Evolutionary conservation across 2,329 filamentous ascomycete species (phyloP), one percentile per base, ranked within the genome.

Genomic region (Rachicladosporium sp.): DNA sequence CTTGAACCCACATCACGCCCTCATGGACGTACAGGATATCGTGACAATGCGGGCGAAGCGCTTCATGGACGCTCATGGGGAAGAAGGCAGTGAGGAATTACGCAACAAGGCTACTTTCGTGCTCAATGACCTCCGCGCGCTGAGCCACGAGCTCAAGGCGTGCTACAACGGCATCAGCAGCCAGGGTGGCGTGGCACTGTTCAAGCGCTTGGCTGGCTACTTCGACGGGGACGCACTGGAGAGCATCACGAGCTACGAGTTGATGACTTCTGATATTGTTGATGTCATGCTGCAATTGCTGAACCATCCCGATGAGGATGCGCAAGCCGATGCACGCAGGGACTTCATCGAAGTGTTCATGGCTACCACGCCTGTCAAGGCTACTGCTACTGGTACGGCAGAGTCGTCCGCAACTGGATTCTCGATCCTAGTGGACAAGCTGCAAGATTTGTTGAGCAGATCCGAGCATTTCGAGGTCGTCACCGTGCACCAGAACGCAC

Each of bases 381-480:
- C 75, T 50, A 71, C 78, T 10, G 81, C 74, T 56, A 79, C 76
- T 10, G 72, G 75, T 4, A 77, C 70, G 29, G 71, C 70, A 9
- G 76, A 82, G 40, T 82, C 80, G 8, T 78, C 84, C 2, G 72
- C 78, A 0, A 94, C 89, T 0, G 80, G 87, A 1, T 94, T 96
- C 60, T 91, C 87, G 54, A 76, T 93, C 38, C 71, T 98, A 59
- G 80, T 94, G 31, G 82, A 88, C 59, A 98, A 98, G 61, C 70
- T 98, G 27, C 91, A 98, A 62, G 91, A 98, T 64, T 68, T 98
- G 42, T 74, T 98, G 41, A 98, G 91, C 67, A 80, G 91, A 50
- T 93, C 89, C 29, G 91, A 98, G 66, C 88, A 96, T 67, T 98
- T 96, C 53, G 91, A 98, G 57, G 89, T 98, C 33, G 76, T 94